A percentile compares a stretch with the other conserved stretches of the same genome.
Evolutionary conservation across 1,284 basidiomycete species (phyloP).

Genomic region (Moniliella sp.): DNA sequence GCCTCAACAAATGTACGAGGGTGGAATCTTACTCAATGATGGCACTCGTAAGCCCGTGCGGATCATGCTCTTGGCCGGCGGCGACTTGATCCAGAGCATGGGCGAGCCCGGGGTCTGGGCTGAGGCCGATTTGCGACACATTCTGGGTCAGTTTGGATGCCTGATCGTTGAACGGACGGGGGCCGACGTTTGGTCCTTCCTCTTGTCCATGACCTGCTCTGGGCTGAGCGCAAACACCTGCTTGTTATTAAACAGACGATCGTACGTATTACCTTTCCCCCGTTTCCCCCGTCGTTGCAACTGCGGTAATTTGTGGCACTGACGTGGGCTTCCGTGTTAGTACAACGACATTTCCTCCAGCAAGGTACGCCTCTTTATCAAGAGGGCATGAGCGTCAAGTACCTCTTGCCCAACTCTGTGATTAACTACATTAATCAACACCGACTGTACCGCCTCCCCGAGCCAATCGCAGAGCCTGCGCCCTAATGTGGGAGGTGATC

Average conservation of each 20-base stretch:
- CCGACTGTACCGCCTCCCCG: too few species aligned
- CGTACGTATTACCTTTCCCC: not conserved
- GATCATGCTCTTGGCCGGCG: slow-evolving; percentile 86
- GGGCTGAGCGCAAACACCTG: slow-evolving; percentile 53
- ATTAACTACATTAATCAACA: slow-evolving; percentile 82
- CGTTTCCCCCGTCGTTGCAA: not conserved
- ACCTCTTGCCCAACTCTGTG: slow-evolving; percentile 70
- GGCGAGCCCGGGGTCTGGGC: slow-evolving; percentile 94
- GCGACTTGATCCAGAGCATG: slow-evolving; percentile 91
- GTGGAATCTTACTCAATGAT: slow-evolving; percentile 21
- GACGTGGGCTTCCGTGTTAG: slow-evolving; percentile 50
- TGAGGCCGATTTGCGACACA: slow-evolving; percentile 80
- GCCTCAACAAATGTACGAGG: slow-evolving; percentile 48
- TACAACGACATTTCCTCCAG: slow-evolving; percentile 95
- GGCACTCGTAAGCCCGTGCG: slow-evolving; percentile 33
- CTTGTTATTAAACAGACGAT: slow-evolving; percentile 51
- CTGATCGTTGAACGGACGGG: slow-evolving; percentile 88
- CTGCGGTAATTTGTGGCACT: not conserved
- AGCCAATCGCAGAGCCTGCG: too few species aligned
- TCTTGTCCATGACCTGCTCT: slow-evolving; percentile 41
- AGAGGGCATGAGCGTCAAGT: slow-evolving; percentile 60
- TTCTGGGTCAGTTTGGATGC: slow-evolving; percentile 76
- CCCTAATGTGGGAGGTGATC: too few species aligned
- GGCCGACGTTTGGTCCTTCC: slow-evolving; percentile 54
- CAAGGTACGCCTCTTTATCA: slow-evolving; percentile 44